Evolutionary conservation across 2,329 filamentous ascomycete species (phyloP), one percentile per base, ranked within the genome.

Genomic region (Sporothrix inflata): DNA sequence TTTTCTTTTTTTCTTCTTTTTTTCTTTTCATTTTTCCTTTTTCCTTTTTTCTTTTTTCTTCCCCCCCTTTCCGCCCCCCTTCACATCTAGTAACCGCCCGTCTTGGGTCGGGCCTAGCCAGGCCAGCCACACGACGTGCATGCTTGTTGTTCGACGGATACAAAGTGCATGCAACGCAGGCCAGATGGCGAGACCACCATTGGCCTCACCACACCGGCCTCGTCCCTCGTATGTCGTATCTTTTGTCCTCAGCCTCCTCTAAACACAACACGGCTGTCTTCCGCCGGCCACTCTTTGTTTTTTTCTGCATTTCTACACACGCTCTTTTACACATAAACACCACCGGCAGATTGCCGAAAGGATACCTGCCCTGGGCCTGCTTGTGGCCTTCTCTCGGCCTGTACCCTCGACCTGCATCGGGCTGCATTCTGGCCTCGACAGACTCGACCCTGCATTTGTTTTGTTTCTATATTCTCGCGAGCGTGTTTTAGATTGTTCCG

Each of bases 401-500:
- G n/a, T n/a, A n/a, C 30, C 30, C 30, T 34, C 30, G 57, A 61
- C 57, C 57, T 24, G 34, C 57, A 40, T 24, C 57, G 21, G n/a
- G 57, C 34, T 40, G 34, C 34, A 40, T 61, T 61, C 40, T 61
- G 57, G 57, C 57, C 57, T 40, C 57, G 34, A 24, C 34, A 21
- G 9, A 61, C 34, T 40, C 34, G 34, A 40, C 57, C 53, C 57
- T 40, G n/a, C 57, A 21, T 61, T 38, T 60, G 34, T 61, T 61
- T 11, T 61, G 21, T 12, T 21, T 40, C 53, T 30, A 34, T 24
- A 19, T 61, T 61, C 19, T 61, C 34, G 57, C 57, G 57, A 6
- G n/a, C n/a, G 57, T 61, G 57, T 61, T 61, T 57, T 57, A 34
- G 7, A 19, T 61, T 61, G 34, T 61, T 38, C 61, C 40, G 38